Base-by-base conservation (phyloP, 2,329 filamentous ascomycete species). In the Pseudogymnoascus pannorum region DNA sequence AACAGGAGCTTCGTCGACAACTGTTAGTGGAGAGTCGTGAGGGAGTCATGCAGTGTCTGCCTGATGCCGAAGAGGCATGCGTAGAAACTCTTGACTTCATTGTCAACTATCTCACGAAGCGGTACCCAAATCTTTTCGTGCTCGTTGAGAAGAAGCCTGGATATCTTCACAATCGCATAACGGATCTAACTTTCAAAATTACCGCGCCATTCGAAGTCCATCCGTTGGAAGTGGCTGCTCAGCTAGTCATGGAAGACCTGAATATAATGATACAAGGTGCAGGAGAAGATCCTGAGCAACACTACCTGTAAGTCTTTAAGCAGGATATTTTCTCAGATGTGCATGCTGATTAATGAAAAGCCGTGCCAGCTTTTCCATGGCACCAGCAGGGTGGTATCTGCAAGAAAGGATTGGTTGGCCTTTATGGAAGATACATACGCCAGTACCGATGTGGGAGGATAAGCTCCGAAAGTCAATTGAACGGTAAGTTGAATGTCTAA, bases 371-470 rank as follows among this genome's bases (percentile, higher is more conserved):
- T 78, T 77, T 18, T 80, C 76, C 22, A 72, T 80, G 20, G 80
- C 79, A 60, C 79, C 79, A 8, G 75, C 78, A 1, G 80, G 79
- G 18, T 81, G 78, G 78, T 74, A 74, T 16, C 75, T 81, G 24
- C 66, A 73, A 48, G 69, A 76, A 44, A 74, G 78, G 14, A 78
- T 81, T 58, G 79, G 78, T 29, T 79, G 74, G 71, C 75, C 78
- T 0, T 72, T 81, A 38, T 74, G 75, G 36, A 71, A 72, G 57
- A 73, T 81, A 60, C 77, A 80, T 62, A 70, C 70, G 4, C 73
- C 75, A 4, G 75, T 81, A 3, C 75, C 76, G 2, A 66, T 77
- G 20, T 81, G 79, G 79, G 72, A 79, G 40, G 72, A 76, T 66
- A 76, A 75, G 66, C 72, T 75, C 29, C 72, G 71, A 29, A 71